These are phyloP conservation scores for Curvularia hawaiiensis DNA, from an alignment of 2,329 filamentous ascomycete genomes.

Conservation along the genomic window DNA sequence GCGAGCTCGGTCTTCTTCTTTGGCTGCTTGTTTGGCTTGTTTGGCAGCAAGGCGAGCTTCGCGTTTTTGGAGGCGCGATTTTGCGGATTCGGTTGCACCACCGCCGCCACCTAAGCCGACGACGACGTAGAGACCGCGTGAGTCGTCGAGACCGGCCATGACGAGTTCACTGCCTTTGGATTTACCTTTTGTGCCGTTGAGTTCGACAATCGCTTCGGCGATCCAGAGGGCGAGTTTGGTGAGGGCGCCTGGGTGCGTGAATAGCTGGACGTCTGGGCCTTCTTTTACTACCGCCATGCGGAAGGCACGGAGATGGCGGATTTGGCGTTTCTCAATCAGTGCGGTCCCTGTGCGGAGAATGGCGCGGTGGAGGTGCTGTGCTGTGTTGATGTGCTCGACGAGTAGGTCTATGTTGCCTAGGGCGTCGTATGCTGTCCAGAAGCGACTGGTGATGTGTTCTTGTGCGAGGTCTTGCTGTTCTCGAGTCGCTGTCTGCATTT, in stretches of 20 bases:
- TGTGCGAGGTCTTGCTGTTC: constrained; percentile 44
- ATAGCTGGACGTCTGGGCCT: constrained; percentile 86
- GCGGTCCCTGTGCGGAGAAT: constrained; percentile 93
- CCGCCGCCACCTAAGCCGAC: constrained; percentile 92
- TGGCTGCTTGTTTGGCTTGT: constrained; percentile 51
- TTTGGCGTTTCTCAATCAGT: constrained; percentile 90
- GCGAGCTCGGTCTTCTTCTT: constrained; percentile 66
- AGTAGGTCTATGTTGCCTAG: constrained; percentile 67
- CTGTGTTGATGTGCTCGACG: constrained; percentile 76
- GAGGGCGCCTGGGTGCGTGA: constrained; percentile 89
- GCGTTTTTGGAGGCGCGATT: constrained; percentile 68
- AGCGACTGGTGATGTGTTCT: constrained; percentile 57
- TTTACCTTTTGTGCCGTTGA: constrained; percentile 75
- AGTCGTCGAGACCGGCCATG: constrained; percentile 86
- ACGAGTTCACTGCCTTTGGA: constrained; percentile 80
- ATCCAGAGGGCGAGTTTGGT: constrained; percentile 96
- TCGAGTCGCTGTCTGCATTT: constrained; percentile 25
- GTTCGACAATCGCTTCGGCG: constrained; percentile 86
- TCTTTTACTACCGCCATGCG: constrained; percentile 96
- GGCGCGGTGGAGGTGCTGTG: constrained; percentile 86
- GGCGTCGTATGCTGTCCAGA: constrained; percentile 65
- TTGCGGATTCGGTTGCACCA: constrained; percentile 66
- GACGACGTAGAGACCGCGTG: constrained; percentile 84
- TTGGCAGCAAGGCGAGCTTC: constrained; percentile 67
- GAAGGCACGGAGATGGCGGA: constrained; percentile 89